A percentile compares a stretch with the other conserved stretches of the same genome.
phyloP scores from a whole-genome alignment of 2,329 filamentous ascomycete genomes.

The Pestalotiopsis sp. region DNA sequence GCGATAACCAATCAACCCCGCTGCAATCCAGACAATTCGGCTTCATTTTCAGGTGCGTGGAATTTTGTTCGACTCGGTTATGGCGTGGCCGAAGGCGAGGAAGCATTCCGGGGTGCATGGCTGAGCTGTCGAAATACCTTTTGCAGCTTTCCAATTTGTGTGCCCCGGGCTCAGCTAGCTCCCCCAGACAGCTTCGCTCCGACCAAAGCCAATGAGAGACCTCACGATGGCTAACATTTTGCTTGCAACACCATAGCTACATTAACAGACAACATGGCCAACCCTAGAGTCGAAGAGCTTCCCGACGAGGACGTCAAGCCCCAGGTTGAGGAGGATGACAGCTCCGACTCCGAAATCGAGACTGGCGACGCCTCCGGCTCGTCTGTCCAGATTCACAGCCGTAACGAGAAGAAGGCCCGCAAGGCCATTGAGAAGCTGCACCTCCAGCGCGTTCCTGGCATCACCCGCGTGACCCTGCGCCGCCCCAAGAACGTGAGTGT shows the following conservation, averaged over 20 bases:
- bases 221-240: slow-evolving; percentile 17
- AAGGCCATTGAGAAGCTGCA: slow-evolving; percentile 99
- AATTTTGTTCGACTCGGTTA: slow-evolving; percentile 3
- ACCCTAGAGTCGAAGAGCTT: slow-evolving; percentile 97
- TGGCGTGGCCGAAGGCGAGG: not conserved
- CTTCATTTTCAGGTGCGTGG: slow-evolving; percentile 11
- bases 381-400: slow-evolving; percentile 89
- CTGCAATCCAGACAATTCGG: slow-evolving; percentile 10
- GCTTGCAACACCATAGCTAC: slow-evolving; percentile 44
- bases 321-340: slow-evolving; percentile 71
- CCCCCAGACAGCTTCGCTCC: slow-evolving; percentile 6
- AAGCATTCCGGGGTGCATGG: not conserved
- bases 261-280: slow-evolving; percentile 70
- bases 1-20: slow-evolving; percentile 17
- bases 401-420: slow-evolving; percentile 99
- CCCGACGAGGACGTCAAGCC: slow-evolving; percentile 87
- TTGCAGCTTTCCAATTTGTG: slow-evolving; percentile 10
- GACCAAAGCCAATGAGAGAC: not conserved
- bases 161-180: slow-evolving; percentile 12
- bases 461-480: slow-evolving; percentile 96
- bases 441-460: slow-evolving; percentile 92
- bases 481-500: slow-evolving; percentile 96
- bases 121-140: not conserved
- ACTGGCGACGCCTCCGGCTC: slow-evolving; percentile 77
- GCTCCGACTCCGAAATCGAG: slow-evolving; percentile 78